Evolutionary conservation across 768 basidiomycete species (phyloP).

Genomic region (Russula sp.): DNA sequence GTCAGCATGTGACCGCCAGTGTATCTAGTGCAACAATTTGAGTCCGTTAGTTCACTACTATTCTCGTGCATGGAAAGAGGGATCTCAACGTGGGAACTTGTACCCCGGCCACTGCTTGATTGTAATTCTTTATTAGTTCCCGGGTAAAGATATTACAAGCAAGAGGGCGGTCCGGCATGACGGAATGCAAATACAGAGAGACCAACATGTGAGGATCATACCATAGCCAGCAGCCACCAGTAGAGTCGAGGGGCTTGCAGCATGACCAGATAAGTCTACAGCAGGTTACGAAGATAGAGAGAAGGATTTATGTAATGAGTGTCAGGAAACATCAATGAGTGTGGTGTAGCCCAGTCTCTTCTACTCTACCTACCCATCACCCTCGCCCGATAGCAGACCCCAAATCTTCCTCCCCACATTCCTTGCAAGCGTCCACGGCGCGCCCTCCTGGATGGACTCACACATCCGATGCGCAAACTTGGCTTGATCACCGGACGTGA

Average conservation of each 20-base stretch:
- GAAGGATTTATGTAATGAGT: neutral
- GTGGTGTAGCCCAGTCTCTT: neutral
- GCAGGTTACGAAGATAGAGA: neutral
- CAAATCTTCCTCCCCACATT: slow-evolving; percentile 35
- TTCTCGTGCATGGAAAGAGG: neutral
- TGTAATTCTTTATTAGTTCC: neutral
- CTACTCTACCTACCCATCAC: slow-evolving; percentile 12
- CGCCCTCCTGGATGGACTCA: slow-evolving; percentile 56
- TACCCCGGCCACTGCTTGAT: slow-evolving; percentile 11
- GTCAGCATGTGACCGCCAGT: neutral
- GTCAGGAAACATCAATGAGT: slow-evolving; percentile 1
- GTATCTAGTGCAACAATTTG: too few relatives aligned
- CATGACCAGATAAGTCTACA: neutral
- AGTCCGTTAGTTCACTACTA: slow-evolving; percentile 2
- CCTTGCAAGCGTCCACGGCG: slow-evolving; percentile 44
- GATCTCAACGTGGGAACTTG: neutral
- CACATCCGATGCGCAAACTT: slow-evolving; percentile 51
- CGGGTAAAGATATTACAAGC: too few relatives aligned
- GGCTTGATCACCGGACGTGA: slow-evolving; percentile 50
- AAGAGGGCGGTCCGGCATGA: too few relatives aligned
- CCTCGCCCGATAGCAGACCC: slow-evolving; percentile 22
- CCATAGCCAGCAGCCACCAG: neutral
- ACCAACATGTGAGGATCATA: neutral
- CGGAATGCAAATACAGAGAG: neutral
- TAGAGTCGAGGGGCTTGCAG: neutral